These are phyloP conservation scores for Xylariaceae sp. DNA, from an alignment of 2,329 filamentous ascomycete species.

Conservation along the genomic window DNA sequence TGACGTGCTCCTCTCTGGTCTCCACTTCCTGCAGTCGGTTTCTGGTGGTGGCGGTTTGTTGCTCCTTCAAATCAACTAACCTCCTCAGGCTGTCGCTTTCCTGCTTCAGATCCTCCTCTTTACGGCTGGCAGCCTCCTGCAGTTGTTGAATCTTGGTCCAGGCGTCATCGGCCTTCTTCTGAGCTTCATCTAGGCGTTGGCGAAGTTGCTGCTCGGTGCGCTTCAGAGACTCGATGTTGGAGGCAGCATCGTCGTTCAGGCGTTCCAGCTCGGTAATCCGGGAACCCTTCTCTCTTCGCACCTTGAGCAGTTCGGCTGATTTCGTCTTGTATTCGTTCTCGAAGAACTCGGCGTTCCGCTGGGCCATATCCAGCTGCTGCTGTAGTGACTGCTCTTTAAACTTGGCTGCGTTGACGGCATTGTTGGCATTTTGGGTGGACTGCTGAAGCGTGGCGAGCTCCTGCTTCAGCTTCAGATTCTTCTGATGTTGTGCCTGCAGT, in stretches of 20 bases:
- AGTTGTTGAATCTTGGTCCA: constrained; percentile 76
- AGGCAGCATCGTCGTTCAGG: constrained; percentile 75
- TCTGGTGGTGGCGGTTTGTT: constrained; percentile 65
- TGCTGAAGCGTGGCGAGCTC: constrained; percentile 79
- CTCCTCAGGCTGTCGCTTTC: constrained; percentile 77
- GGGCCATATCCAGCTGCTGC: constrained; percentile 82
- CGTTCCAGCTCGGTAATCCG: constrained; percentile 84
- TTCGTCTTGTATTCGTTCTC: constrained; percentile 89
- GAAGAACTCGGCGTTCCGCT: constrained; percentile 88
- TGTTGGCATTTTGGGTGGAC: constrained; percentile 72
- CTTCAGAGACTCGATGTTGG: constrained; percentile 68
- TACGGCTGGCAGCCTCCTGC: constrained; percentile 71
- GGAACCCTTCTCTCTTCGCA: constrained; percentile 88
- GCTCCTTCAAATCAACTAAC: constrained; percentile 73
- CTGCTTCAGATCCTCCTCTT: constrained; percentile 79
- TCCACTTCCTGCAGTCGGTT: constrained; percentile 65
- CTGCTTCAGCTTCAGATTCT: constrained; percentile 74
- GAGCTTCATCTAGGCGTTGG: constrained; percentile 72
- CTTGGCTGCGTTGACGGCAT: constrained; percentile 70
- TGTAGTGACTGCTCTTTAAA: constrained; percentile 86
- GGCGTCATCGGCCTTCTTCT: constrained; percentile 79
- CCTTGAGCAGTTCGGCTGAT: constrained; percentile 76
- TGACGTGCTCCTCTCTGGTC: constrained; percentile 51
- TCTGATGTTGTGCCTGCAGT: constrained; percentile 80
- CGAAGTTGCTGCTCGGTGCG: constrained; percentile 75